phyloP scores from a whole-genome alignment of 2,329 filamentous ascomycete genomes.

The Xylariaceae sp. region DNA sequence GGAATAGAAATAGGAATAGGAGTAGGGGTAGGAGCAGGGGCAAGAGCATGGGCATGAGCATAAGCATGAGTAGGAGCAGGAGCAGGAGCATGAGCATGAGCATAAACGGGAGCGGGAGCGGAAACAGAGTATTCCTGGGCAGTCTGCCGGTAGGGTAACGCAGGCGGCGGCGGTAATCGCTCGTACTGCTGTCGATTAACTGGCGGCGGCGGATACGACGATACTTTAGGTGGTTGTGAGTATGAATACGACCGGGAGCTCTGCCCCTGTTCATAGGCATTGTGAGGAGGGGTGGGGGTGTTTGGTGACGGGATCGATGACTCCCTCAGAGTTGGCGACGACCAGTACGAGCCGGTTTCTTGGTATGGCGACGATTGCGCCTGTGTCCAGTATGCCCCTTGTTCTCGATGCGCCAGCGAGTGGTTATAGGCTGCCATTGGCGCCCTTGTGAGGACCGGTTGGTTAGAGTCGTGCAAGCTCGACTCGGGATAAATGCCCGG shows the following conservation, averaged over 20 bases:
- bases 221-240: not conserved
- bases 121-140: slow-evolving; percentile 28
- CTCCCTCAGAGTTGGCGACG: slow-evolving; percentile 33
- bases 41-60: too few relatives aligned
- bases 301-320: slow-evolving; percentile 37
- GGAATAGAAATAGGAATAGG: too few relatives aligned
- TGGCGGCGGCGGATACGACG: not conserved
- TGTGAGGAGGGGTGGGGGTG: slow-evolving; percentile 34
- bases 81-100: too few relatives aligned
- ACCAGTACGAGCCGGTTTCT: slow-evolving; percentile 27
- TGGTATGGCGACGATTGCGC: slow-evolving; percentile 16
- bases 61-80: too few relatives aligned
- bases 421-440: slow-evolving; percentile 53
- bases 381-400: slow-evolving; percentile 15
- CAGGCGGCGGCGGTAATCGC: slow-evolving; percentile 21
- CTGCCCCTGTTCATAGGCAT: slow-evolving; percentile 15
- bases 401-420: slow-evolving; percentile 24
- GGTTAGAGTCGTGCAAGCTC: slow-evolving; percentile 77
- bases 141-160: slow-evolving; percentile 20
- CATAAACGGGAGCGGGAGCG: slow-evolving; percentile 35
- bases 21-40: too few relatives aligned
- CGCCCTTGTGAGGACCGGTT: slow-evolving; percentile 72
- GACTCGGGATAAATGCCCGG: slow-evolving; percentile 98
- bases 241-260: not conserved
- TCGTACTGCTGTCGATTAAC: slow-evolving; percentile 22